Percentiles rank a stretch among this genome's conserved stretches.
Conservation (phyloP, 2,329 filamentous ascomycete genomes). For the Fusarium sp. region DNA sequence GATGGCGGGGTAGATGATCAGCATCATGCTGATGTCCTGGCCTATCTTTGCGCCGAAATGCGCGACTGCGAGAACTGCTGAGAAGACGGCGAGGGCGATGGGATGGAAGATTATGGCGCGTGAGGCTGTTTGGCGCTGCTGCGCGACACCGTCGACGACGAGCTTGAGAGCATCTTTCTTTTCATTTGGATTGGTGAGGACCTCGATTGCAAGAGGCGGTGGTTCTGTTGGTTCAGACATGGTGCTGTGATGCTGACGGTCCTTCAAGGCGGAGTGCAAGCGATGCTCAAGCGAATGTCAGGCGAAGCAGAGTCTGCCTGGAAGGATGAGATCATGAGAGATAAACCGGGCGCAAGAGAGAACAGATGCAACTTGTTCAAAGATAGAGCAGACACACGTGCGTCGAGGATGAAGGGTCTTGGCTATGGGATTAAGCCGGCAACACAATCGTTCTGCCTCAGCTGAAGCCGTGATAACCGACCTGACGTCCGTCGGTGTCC, state of each 20-base stretch:
- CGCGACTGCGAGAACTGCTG: constrained; percentile 55
- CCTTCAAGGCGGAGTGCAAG: too few relatives aligned
- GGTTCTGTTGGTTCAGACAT: constrained; percentile 53
- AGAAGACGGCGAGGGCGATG: constrained; percentile 61
- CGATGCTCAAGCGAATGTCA: too few relatives aligned
- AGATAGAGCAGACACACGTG: not conserved
- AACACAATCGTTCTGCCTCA: constrained; percentile 6
- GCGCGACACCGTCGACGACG: constrained; percentile 83
- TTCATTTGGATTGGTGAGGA: constrained; percentile 66
- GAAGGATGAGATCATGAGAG: not conserved
- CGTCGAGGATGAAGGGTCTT: constrained; percentile 1
- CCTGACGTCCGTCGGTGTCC: constrained; percentile 37
- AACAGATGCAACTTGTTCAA: not conserved
- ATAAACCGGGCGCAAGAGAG: not conserved
- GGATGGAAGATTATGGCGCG: constrained; percentile 74
- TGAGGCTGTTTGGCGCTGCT: constrained; percentile 80
- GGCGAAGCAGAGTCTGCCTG: not conserved
- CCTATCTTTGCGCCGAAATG: constrained; percentile 57
- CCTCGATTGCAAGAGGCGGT: constrained; percentile 72
- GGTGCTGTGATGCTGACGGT: not conserved
- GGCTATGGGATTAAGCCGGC: constrained; percentile 32
- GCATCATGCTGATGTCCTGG: constrained; percentile 67
- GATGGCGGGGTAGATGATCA: constrained; percentile 69
- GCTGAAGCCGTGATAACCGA: constrained; percentile 43
- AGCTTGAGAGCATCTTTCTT: constrained; percentile 77